Evolutionary conservation across 345 rosid genomes (phyloP), one percentile per base, ranked within the genome.

Genomic region (Salix suchowensis): DNA sequence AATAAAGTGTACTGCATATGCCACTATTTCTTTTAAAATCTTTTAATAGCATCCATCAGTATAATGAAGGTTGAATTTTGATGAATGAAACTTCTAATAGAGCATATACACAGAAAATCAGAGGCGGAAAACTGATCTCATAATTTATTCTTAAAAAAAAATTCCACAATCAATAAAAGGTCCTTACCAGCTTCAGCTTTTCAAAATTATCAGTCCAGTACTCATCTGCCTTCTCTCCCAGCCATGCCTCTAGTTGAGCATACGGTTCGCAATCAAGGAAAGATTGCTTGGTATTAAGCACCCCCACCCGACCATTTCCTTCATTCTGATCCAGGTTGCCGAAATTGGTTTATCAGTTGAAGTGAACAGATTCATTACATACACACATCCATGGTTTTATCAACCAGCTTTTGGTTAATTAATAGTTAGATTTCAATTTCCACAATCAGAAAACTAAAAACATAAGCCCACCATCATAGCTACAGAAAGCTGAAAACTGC

Each of bases 201-300:
- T 83, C 86, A 55, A 70, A 71, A 52, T 83, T 77, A 18, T 67
- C 68, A 52, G 80, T 84, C 72, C 76, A 80, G 72, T 83, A 80
- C 71, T 66, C 81, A 78, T 83, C 86, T 23, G 67, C 68, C 62
- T 67, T 60, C 36, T 39, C 72, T 46, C 84, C 83, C 46, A 83
- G 77, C 86, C 84, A 83, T 55, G 72, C 77, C 75, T 83, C 81
- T 16, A 83, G 74, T 65, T 2, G 70, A 26, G 74, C 83, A 80
- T 83, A 83, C 12, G 55, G 72, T 72, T 80, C 86, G 32, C 86
- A 83, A 69, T 83, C 86, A 58, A 37, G 82, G 72, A 83, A 83
- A 39, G 82, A 81, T 74, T 83, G 86, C 72, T 83, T 83, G 67
- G 75, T 77, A 55, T 32, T 80, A 32, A 69, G 86, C 70, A 83